phyloP scores from a whole-genome alignment of 1,139 yeast genomes.

The Debaryomyces robertsiae region DNA sequence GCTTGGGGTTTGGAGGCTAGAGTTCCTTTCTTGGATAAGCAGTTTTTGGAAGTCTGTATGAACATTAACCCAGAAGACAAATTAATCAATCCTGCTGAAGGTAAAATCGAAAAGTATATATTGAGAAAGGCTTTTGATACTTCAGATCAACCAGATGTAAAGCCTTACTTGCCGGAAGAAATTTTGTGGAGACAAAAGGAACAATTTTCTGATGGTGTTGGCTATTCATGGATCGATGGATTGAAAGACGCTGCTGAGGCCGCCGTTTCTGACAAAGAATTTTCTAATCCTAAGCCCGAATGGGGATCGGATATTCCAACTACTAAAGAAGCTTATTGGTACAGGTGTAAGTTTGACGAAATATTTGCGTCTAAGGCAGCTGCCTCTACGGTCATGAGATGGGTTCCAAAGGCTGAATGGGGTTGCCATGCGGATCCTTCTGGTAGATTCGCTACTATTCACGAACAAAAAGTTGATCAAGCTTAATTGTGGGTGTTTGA shows the following conservation, averaged over 20 bases:
- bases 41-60: slow-evolving; percentile 90
- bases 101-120: slow-evolving; percentile 88
- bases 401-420: slow-evolving; percentile 99
- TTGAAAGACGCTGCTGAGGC: slow-evolving; percentile 93
- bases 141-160: slow-evolving; percentile 61
- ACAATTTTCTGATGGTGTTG: slow-evolving; percentile 99
- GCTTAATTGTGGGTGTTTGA: slow-evolving; percentile 12
- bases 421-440: slow-evolving; percentile 99
- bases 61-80: slow-evolving; percentile 93
- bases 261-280: slow-evolving; percentile 83
- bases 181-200: slow-evolving; percentile 99
- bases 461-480: slow-evolving; percentile 55
- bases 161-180: slow-evolving; percentile 92
- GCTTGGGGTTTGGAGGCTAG: slow-evolving; percentile 99
- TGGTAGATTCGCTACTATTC: slow-evolving; percentile 93
- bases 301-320: slow-evolving; percentile 97
- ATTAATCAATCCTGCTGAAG: slow-evolving; percentile 68
- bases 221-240: slow-evolving; percentile 98
- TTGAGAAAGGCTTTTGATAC: slow-evolving; percentile 98
- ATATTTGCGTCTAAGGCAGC: slow-evolving; percentile 84
- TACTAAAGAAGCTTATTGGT: slow-evolving; percentile 99
- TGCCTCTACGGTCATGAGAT: slow-evolving; percentile 96
- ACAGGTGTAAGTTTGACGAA: slow-evolving; percentile 94
- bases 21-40: slow-evolving; percentile 96
- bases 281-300: slow-evolving; percentile 85